Conservation (phyloP, 495 filamentous ascomycete species). For the Elaphomyces granulatus region DNA sequence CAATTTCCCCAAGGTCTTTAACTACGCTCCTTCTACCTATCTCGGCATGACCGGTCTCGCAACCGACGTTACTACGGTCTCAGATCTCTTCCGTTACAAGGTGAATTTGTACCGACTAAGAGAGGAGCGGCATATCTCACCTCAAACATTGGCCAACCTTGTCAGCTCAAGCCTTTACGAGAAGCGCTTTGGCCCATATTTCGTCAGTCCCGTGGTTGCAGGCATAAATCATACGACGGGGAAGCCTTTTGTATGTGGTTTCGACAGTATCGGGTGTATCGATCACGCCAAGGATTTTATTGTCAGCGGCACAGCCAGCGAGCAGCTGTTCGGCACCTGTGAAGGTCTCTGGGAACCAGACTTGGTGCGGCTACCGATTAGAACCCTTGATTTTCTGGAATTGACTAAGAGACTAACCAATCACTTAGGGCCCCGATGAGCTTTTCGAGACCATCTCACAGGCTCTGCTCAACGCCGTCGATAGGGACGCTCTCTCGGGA, state of each 20-base stretch:
- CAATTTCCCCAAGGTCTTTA: slow-evolving; percentile 99
- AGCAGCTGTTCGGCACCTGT: slow-evolving; percentile 97
- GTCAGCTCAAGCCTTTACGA: slow-evolving; percentile 86
- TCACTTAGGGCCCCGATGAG: slow-evolving; percentile 63
- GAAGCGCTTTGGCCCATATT: slow-evolving; percentile 88
- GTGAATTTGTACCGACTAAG: slow-evolving; percentile 99
- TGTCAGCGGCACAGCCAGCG: slow-evolving; percentile 86
- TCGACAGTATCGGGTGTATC: slow-evolving; percentile 98
- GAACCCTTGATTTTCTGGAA: slow-evolving; percentile 1
- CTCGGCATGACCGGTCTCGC: slow-evolving; percentile 95
- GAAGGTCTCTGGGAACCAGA: slow-evolving; percentile 97
- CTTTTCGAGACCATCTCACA: slow-evolving; percentile 98
- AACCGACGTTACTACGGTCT: slow-evolving; percentile 87
- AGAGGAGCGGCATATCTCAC: slow-evolving; percentile 90
- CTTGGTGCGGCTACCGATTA: slow-evolving; percentile 42
- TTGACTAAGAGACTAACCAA: background rate
- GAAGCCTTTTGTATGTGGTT: slow-evolving; percentile 95
- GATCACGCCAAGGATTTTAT: slow-evolving; percentile 99
- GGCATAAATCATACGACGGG: slow-evolving; percentile 85
- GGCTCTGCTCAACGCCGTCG: slow-evolving; percentile 88
- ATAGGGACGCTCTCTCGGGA: slow-evolving; percentile 88
- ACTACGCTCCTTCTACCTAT: slow-evolving; percentile 80
- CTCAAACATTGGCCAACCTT: slow-evolving; percentile 89
- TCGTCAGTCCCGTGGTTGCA: slow-evolving; percentile 85
- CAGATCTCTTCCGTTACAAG: slow-evolving; percentile 97